Conservation (phyloP, 2,329 filamentous ascomycete species). For the Arthrobotrys sphaeroides region DNA sequence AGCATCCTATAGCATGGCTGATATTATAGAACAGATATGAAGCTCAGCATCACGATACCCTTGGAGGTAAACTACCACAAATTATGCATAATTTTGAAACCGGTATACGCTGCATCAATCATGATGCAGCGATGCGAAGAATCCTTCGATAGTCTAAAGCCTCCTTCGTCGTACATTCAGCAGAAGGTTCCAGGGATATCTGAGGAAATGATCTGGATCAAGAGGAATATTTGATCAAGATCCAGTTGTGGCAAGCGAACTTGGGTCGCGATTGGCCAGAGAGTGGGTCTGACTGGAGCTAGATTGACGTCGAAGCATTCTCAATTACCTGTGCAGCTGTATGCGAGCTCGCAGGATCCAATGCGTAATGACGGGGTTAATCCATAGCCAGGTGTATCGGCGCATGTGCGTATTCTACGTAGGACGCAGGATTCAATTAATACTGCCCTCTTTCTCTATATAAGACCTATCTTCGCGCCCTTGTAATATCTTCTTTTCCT, state of each 20-base stretch:
- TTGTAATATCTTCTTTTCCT: not conserved
- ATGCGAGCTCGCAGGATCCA: too few relatives aligned
- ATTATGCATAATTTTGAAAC: not conserved
- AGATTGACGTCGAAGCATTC: too few relatives aligned
- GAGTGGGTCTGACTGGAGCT: not conserved
- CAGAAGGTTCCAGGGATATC: not conserved
- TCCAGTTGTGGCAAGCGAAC: not conserved
- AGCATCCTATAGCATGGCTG: too few relatives aligned
- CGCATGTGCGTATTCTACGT: too few relatives aligned
- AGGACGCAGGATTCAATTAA: too few relatives aligned
- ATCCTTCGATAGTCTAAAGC: not conserved
- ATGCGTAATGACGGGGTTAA: too few relatives aligned
- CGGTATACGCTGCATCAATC: not conserved
- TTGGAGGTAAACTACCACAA: too few relatives aligned
- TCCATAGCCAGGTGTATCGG: too few relatives aligned
- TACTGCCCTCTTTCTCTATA: not conserved
- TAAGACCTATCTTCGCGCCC: not conserved
- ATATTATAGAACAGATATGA: too few relatives aligned
- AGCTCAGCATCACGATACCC: too few relatives aligned
- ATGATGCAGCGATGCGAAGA: not conserved
- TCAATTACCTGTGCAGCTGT: too few relatives aligned
- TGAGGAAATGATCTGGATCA: not conserved
- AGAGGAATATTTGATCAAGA: not conserved
- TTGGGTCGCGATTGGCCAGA: not conserved
- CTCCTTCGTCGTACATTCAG: not conserved